Evolutionary conservation across 495 filamentous ascomycete genomes (phyloP).

Genomic region (Eremomyces bilateralis): DNA sequence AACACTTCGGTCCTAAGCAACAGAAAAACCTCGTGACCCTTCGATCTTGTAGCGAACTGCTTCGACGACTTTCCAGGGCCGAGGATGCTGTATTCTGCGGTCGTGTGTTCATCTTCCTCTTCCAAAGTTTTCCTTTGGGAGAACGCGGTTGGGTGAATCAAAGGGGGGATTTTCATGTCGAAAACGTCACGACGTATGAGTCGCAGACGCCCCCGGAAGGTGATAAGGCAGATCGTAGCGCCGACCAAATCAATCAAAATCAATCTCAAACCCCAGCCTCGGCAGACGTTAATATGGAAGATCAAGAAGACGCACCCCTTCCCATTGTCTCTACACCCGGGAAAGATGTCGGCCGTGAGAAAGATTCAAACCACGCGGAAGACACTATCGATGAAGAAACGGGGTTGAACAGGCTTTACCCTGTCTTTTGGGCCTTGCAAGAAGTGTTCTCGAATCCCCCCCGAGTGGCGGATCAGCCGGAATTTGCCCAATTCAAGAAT

Average conservation of each 20-base stretch:
- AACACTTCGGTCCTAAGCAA: conserved; percentile 37
- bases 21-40: conserved; percentile 76
- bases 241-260: conserved; percentile 11
- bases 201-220: conserved; percentile 23
- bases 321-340: not conserved
- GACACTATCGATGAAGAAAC: conserved; percentile 20
- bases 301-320: conserved; percentile 3
- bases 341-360: not conserved
- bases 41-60: conserved; percentile 81
- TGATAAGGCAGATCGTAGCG: conserved; percentile 29
- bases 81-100: conserved; percentile 96
- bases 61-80: conserved; percentile 72
- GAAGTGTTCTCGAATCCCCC: conserved; percentile 79
- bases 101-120: conserved; percentile 90
- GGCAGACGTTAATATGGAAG: conserved; percentile 1
- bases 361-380: conserved; percentile 1
- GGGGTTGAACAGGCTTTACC: conserved; percentile 57
- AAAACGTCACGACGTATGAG: conserved; percentile 84
- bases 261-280: conserved; percentile 13
- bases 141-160: conserved; percentile 96
- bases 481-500: conserved; percentile 55
- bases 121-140: conserved; percentile 86
- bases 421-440: conserved; percentile 86
- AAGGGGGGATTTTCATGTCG: conserved; percentile 83
- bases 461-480: conserved; percentile 44